phyloP scores from a whole-genome alignment of 2,329 filamentous ascomycete genomes.

The Colletotrichum musae region DNA sequence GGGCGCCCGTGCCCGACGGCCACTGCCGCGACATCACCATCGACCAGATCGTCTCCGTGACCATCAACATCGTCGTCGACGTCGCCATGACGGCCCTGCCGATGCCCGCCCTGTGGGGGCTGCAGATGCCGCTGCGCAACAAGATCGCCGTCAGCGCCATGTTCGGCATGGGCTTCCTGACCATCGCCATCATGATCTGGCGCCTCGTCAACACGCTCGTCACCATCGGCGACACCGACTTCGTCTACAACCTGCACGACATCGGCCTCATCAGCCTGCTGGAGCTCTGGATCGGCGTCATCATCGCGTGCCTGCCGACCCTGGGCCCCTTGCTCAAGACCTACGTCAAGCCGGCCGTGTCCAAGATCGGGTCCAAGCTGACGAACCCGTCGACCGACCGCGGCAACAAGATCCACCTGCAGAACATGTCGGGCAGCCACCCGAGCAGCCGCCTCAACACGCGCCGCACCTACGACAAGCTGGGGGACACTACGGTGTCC shows the following conservation, averaged over 20 bases:
- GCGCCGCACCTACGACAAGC: constrained; percentile 32
- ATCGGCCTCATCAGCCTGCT: constrained; percentile 55
- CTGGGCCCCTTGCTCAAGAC: constrained; percentile 51
- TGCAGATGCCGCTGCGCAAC: constrained; percentile 56
- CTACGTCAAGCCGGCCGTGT: constrained; percentile 43
- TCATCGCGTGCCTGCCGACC: constrained; percentile 59
- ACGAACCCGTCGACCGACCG: constrained; percentile 31
- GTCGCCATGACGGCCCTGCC: constrained; percentile 57
- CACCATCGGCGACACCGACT: constrained; percentile 42
- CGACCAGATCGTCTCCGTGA: constrained; percentile 45
- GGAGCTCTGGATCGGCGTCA: constrained; percentile 57
- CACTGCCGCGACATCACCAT: constrained; percentile 53
- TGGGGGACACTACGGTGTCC: constrained; percentile 13
- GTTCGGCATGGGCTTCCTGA: constrained; percentile 51
- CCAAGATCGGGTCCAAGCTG: constrained; percentile 38
- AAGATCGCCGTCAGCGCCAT: constrained; percentile 51
- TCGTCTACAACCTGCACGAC: constrained; percentile 45
- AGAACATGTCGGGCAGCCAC: constrained; percentile 16
- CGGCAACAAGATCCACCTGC: constrained; percentile 21
- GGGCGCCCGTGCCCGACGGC: constrained; percentile 50
- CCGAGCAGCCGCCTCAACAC: constrained; percentile 11
- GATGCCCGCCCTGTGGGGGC: constrained; percentile 57
- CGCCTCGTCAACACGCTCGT: constrained; percentile 50
- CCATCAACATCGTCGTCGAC: constrained; percentile 48
- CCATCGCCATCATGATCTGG: constrained; percentile 56